These are phyloP conservation scores for Tetrapisispora taiwanensis DNA, from an alignment of 805 yeast species.

Conservation along the genomic window DNA sequence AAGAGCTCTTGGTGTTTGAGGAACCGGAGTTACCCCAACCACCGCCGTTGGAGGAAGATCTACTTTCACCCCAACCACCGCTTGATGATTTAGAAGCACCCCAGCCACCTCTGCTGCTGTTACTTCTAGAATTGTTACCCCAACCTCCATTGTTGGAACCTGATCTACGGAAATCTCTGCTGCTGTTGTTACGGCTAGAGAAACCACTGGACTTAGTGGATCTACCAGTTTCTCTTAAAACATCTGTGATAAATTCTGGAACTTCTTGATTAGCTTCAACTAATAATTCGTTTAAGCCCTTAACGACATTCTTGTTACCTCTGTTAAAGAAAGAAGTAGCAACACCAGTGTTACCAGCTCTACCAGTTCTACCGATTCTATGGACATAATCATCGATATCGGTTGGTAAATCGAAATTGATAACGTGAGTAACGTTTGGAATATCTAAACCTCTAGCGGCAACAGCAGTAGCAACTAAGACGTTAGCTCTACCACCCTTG, in stretches of 20 bases:
- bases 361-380: constrained; percentile 99
- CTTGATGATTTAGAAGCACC: constrained; percentile 14
- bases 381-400: constrained; percentile 98
- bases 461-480: constrained; percentile 97
- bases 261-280: constrained; percentile 96
- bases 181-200: constrained; percentile 32
- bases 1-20: constrained; percentile 7
- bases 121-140: constrained; percentile 24
- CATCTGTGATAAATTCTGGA: constrained; percentile 75
- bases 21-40: constrained; percentile 25
- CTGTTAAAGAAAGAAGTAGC: constrained; percentile 98
- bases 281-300: constrained; percentile 78
- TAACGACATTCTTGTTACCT: constrained; percentile 79
- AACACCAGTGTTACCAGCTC: constrained; percentile 99
- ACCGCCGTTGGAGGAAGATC: constrained; percentile 11
- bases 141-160: constrained; percentile 20
- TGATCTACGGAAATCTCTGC: constrained; percentile 45
- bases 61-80: constrained; percentile 2
- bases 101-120: constrained; percentile 26
- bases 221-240: constrained; percentile 64
- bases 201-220: constrained; percentile 42
- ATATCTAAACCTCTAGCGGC: constrained; percentile 99
- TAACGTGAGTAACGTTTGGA: constrained; percentile 96
- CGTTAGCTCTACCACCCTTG: constrained; percentile 84
- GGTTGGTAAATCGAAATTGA: constrained; percentile 92